Evolutionary conservation across 208 protist species (phyloP).

Genomic region (Wallacemonas sp.): DNA sequence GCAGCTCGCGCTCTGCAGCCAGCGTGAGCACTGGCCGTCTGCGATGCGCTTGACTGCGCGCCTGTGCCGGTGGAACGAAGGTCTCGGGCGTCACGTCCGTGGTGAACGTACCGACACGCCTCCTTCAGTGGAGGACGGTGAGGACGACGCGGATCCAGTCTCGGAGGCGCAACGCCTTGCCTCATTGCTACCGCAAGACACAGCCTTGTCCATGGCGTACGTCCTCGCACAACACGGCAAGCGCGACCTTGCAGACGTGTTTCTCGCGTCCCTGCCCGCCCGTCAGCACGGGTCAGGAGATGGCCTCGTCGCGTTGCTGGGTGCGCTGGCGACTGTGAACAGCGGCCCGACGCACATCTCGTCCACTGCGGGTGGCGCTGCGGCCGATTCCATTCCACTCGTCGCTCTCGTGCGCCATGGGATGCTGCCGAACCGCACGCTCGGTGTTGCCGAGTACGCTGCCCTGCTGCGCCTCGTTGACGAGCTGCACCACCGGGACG

Average conservation of each 20-base stretch:
- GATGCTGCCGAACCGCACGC: slow-evolving; percentile 38
- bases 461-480: slow-evolving; percentile 46
- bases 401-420: slow-evolving; percentile 42
- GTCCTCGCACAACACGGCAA: slow-evolving; percentile 71
- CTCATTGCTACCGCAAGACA: slow-evolving; percentile 1
- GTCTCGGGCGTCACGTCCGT: not conserved
- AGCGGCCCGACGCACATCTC: slow-evolving; percentile 1
- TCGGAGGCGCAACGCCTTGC: not conserved
- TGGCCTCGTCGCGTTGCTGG: slow-evolving; percentile 19
- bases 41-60: slow-evolving; percentile 8
- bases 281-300: not conserved
- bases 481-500: slow-evolving; percentile 7
- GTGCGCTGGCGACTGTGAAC: slow-evolving; percentile 42
- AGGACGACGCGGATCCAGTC: not conserved
- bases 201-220: slow-evolving; percentile 40
- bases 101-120: not conserved
- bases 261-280: not conserved
- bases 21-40: slow-evolving; percentile 20
- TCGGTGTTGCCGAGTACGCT: slow-evolving; percentile 57
- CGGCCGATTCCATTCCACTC: slow-evolving; percentile 18
- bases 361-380: not conserved
- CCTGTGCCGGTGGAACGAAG: slow-evolving; percentile 9
- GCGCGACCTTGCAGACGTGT: slow-evolving; percentile 2
- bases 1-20: slow-evolving; percentile 32
- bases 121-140: not conserved